These are phyloP conservation scores for Pontederia paniculata DNA, from an alignment of 176 grass and related monocot genomes.

Conservation along the genomic window DNA sequence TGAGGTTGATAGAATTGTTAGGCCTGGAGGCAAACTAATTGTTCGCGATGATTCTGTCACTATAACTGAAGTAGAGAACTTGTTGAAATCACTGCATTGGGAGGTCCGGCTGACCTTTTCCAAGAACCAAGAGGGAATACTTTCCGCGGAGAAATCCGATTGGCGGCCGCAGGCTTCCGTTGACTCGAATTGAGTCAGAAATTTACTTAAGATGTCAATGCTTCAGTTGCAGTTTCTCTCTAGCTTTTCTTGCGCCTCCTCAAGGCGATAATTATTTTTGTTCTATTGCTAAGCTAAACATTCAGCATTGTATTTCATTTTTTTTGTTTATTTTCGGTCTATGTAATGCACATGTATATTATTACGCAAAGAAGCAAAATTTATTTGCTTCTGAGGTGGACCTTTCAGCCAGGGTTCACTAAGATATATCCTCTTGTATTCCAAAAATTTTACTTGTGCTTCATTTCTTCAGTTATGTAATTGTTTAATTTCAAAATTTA, in stretches of 20 bases:
- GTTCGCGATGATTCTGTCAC: constrained; percentile 51
- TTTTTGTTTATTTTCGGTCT: too few relatives aligned
- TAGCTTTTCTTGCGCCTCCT: background rate
- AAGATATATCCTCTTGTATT: too few relatives aligned
- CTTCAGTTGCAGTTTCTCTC: constrained; percentile 1
- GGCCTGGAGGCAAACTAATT: constrained; percentile 73
- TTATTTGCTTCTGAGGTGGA: too few relatives aligned
- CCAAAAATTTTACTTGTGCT: too few relatives aligned
- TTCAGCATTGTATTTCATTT: too few relatives aligned
- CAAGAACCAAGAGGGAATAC: constrained; percentile 43
- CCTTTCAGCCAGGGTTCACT: too few relatives aligned
- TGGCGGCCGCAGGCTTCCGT: constrained; percentile 53
- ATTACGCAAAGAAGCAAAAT: too few relatives aligned
- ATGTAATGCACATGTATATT: too few relatives aligned
- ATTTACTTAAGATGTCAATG: background rate
- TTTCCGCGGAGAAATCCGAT: constrained; percentile 67
- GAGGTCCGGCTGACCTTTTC: constrained; percentile 62
- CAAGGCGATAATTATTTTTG: too few relatives aligned
- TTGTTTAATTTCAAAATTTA: too few relatives aligned
- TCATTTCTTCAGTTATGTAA: too few relatives aligned
- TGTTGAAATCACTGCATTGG: constrained; percentile 79
- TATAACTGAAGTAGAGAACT: constrained; percentile 46
- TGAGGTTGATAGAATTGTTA: constrained; percentile 77
- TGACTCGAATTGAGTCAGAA: constrained; percentile 21
- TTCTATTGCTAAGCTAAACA: too few relatives aligned